Evolutionary conservation across 2,329 filamentous ascomycete genomes (phyloP).

Genomic region (Colletotrichum gloeosporioides): DNA sequence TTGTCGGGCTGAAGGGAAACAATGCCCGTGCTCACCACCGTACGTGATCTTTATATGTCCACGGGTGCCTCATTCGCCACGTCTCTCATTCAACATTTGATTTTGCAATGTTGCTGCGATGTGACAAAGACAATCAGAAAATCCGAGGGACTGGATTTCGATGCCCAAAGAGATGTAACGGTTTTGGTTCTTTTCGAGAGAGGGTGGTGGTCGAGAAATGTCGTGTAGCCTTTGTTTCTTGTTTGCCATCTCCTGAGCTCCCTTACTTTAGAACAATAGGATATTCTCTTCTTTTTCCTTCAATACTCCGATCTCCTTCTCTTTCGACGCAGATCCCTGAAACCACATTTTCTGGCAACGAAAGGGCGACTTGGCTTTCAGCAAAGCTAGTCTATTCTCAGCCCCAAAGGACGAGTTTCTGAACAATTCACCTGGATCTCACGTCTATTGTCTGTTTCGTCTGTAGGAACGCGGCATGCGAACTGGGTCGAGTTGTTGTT

Average conservation of each 20-base stretch:
- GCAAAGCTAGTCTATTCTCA: neutral
- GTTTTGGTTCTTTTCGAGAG: neutral
- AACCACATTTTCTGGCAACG: neutral
- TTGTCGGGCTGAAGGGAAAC: neutral
- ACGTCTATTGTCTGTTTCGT: neutral
- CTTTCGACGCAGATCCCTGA: neutral
- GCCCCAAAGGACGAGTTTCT: neutral
- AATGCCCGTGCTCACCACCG: neutral
- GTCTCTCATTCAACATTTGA: neutral
- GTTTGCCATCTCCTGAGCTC: neutral
- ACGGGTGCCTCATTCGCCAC: neutral
- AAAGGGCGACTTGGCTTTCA: neutral
- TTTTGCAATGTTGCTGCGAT: neutral
- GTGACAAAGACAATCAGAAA: neutral
- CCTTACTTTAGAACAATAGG: neutral
- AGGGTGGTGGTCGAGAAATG: neutral
- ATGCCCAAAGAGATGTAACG: neutral
- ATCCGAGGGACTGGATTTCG: too few species aligned
- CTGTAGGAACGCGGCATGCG: neutral
- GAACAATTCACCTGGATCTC: neutral
- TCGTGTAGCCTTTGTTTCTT: neutral
- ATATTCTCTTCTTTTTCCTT: neutral
- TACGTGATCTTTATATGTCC: neutral
- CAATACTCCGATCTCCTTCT: neutral
- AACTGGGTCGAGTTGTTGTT: neutral